Conservation (phyloP, 805 yeast species). For the Kregervanrija pseudodelftensis region DNA sequence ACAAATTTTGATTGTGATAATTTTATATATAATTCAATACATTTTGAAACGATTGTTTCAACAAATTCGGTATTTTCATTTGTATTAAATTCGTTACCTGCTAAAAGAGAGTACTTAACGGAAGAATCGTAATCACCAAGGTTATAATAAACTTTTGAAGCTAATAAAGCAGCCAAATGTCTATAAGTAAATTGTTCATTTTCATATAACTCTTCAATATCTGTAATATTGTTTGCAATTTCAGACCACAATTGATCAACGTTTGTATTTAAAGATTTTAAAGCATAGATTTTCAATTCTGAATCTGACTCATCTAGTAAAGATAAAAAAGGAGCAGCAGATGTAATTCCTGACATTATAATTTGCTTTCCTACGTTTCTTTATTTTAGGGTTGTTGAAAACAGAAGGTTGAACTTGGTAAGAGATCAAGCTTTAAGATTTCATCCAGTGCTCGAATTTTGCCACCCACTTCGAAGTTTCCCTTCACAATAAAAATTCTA, state of each 20-base stretch:
- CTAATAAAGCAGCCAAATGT: conserved; percentile 81
- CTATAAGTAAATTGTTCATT: conserved; percentile 65
- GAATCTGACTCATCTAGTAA: conserved; percentile 78
- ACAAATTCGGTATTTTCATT: conserved; percentile 75
- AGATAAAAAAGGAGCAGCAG: conserved; percentile 91
- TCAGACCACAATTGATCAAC: conserved; percentile 97
- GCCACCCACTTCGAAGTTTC: no score
- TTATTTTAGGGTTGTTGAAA: no score
- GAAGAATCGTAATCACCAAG: conserved; percentile 90
- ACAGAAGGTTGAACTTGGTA: no score
- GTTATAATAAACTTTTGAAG: conserved; percentile 85
- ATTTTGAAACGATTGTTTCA: conserved; percentile 89
- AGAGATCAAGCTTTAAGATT: no score
- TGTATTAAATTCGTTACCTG: conserved; percentile 74
- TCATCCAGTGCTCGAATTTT: no score
- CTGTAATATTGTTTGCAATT: conserved; percentile 81
- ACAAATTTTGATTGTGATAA: conserved; percentile 46
- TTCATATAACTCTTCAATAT: conserved; percentile 87
- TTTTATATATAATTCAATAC: conserved; percentile 75
- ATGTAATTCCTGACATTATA: conserved; percentile 35
- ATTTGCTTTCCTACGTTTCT: no score
- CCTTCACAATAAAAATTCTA: no score
- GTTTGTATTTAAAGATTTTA: conserved; percentile 67
- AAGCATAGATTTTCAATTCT: conserved; percentile 73
- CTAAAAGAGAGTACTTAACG: conserved; percentile 79